Evolutionary conservation across 2,329 filamentous ascomycete species (phyloP).

Genomic region (Mollisiaceae sp.): DNA sequence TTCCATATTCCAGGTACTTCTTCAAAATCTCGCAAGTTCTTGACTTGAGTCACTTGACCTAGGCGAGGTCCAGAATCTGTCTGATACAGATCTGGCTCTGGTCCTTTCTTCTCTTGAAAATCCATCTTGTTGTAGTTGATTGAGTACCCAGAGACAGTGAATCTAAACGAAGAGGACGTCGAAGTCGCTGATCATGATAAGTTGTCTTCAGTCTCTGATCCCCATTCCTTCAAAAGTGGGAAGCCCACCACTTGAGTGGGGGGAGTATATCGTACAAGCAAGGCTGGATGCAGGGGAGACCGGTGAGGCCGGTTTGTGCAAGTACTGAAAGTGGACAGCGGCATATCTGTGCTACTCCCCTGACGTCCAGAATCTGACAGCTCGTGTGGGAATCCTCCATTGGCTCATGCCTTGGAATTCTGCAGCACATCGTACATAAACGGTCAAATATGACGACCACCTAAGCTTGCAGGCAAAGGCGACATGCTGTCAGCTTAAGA

Average conservation of each 20-base stretch:
- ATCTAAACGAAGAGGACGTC: neutral
- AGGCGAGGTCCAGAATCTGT: slow-evolving; percentile 18
- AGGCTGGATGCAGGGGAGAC: neutral
- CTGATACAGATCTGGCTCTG: slow-evolving; percentile 12
- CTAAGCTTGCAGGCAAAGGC: neutral
- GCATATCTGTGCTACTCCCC: neutral
- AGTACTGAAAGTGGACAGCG: neutral
- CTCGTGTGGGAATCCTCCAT: neutral
- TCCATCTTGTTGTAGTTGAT: slow-evolving; percentile 3
- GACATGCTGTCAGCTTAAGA: neutral
- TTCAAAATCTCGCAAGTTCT: slow-evolving; percentile 15
- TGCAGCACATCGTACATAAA: neutral
- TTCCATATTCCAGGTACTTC: slow-evolving; percentile 15
- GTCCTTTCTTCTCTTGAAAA: slow-evolving; percentile 11
- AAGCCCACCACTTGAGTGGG: slow-evolving; percentile 3
- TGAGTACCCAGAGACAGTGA: too few relatives aligned
- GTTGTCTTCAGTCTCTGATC: neutral
- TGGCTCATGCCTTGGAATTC: neutral
- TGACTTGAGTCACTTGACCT: slow-evolving; percentile 12
- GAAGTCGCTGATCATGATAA: neutral
- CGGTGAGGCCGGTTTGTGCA: neutral
- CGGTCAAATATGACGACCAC: neutral
- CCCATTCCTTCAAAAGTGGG: slow-evolving; percentile 9
- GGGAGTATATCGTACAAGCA: slow-evolving; percentile 8
- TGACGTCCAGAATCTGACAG: neutral